These are phyloP conservation scores for Populus pruinosa DNA, from an alignment of 345 rosid species.

Conservation along the genomic window DNA sequence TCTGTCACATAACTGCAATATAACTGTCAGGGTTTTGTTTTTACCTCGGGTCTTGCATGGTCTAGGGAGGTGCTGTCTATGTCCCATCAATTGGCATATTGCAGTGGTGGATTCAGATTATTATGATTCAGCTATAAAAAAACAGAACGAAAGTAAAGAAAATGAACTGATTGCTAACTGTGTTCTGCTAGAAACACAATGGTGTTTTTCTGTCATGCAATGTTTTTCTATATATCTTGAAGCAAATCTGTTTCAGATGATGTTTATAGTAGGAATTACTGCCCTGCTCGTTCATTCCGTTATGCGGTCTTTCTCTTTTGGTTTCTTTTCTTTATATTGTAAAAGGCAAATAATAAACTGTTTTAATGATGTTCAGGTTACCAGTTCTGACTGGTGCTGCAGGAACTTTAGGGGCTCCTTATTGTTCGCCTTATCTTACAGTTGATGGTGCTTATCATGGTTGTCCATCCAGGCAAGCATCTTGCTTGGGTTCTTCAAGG, in stretches of 20 bases:
- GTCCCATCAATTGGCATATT: background rate
- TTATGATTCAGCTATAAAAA: background rate
- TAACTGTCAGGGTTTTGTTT: background rate
- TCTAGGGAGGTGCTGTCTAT: background rate
- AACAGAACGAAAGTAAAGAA: background rate
- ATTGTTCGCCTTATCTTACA: slow-evolving; percentile 70
- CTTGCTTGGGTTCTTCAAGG: slow-evolving; percentile 65
- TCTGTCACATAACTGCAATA: background rate
- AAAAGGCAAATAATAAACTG: background rate
- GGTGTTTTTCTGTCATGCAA: background rate
- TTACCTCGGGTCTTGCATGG: background rate
- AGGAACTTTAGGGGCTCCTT: slow-evolving; percentile 70
- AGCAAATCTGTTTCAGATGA: background rate
- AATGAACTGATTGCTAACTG: background rate
- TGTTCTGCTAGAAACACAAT: background rate
- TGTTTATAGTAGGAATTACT: background rate
- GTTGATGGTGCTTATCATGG: slow-evolving; percentile 72
- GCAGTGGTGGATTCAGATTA: background rate
- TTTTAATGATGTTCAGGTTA: slow-evolving; percentile 51
- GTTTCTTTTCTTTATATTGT: background rate
- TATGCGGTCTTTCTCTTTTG: background rate
- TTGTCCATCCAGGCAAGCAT: slow-evolving; percentile 48
- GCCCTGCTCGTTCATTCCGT: background rate
- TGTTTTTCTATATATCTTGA: background rate
- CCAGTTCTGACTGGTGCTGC: slow-evolving; percentile 83